Evolutionary conservation across 306 rosid genomes (phyloP), one percentile per base, ranked within the genome.

Genomic region (Medicago ruthenica): DNA sequence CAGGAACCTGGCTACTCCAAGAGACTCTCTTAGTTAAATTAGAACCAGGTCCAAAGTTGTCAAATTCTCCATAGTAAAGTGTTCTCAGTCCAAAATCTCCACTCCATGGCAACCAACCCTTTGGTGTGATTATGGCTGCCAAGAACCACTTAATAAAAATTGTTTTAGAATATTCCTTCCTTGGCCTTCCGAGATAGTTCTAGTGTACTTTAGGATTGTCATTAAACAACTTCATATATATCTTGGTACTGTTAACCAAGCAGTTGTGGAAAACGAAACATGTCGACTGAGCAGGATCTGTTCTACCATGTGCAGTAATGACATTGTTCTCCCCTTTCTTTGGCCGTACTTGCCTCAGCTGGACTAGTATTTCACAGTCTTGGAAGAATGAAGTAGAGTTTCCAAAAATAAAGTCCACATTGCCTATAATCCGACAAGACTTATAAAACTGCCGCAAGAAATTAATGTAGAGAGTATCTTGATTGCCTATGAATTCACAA

Each of bases 341-440:
- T 0, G 97, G 97, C 18, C 45, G 70, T 17, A 58, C 79, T 71
- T 89, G 97, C 24, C 98, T 76, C 0, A 97, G 97, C 4, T 73
- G 63, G 53, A 95, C 80, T 0, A 92, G 82, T 85, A 92, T 86
- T 20, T 64, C 16, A 27, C 95, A 95, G 76, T 92, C 96, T 24
- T 87, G 90, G 80, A 95, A 95, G 67, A 95, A 24, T 5, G 98
- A 40, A 0, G 98, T 96, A 0, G 98, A 90, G 82, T 92, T 95
- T 44, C 98, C 98, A 4, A 95, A 95, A 55, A 95, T 95, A 88
- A 95, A 95, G 74, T 95, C 97, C 6, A 95, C 98, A 9, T 92
- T 95, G 79, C 97, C 98, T 1, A 84, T 44, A 8, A 95, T 95
- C 3, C 83, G 86, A 70, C 98, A 92, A 0, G 92, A 85, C 53